phyloP scores from a whole-genome alignment of 163 green algal genomes.

The Volvox carteri region DNA sequence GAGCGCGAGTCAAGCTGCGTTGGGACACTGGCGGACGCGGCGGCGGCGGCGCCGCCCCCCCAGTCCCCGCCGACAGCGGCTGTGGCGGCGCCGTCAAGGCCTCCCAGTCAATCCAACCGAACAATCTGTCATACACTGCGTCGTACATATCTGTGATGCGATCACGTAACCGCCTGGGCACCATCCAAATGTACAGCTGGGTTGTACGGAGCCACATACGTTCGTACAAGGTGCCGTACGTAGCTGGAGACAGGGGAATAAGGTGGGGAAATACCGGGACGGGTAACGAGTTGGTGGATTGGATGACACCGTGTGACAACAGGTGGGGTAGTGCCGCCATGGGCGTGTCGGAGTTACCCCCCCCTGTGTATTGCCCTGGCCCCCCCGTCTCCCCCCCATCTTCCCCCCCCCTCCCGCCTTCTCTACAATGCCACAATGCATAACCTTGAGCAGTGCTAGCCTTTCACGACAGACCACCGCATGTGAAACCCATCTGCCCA shows the following conservation, averaged over 20 bases:
- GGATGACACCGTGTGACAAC: too few species aligned
- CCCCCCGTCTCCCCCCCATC: too few species aligned
- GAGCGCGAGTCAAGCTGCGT: not conserved
- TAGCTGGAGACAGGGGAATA: not conserved
- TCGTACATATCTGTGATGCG: not conserved
- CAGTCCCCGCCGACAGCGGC: not conserved
- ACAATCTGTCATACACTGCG: not conserved
- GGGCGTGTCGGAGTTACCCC: too few species aligned
- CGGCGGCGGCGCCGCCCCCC: not conserved
- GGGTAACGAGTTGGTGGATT: too few species aligned
- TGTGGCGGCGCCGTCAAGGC: slow-evolving; percentile 20
- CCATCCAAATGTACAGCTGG: slow-evolving; percentile 24
- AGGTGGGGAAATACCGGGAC: not conserved
- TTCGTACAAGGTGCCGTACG: slow-evolving; percentile 54
- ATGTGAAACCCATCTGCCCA: too few species aligned
- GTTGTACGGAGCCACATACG: slow-evolving; percentile 24
- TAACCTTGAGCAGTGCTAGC: too few species aligned
- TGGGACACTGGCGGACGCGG: not conserved
- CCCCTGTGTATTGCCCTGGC: too few species aligned
- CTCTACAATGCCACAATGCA: too few species aligned
- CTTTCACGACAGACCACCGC: too few species aligned
- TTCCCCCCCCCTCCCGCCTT: too few species aligned
- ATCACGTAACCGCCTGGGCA: slow-evolving; percentile 7
- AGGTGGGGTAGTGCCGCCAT: too few species aligned
- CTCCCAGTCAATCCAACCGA: slow-evolving; percentile 35